Conservation (phyloP, 169 alveolate genomes). For the Plasmodium coatneyi region DNA sequence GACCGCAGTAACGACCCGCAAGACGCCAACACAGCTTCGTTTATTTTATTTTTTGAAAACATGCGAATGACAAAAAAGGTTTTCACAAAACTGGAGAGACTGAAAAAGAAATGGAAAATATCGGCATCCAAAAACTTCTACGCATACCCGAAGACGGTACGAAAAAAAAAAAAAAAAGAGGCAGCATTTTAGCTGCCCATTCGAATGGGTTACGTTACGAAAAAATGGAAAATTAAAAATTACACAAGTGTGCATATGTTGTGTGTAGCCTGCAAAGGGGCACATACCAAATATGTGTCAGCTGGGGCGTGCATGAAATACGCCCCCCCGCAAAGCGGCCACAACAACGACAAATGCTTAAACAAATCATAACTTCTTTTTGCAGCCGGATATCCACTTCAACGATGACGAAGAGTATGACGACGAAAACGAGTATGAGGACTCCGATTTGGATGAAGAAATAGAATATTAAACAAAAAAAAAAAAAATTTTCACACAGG, state of each 20-base stretch:
- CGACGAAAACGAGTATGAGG: constrained; percentile 81
- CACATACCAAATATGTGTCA: background rate
- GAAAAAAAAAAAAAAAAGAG: background rate
- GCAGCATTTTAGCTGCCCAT: background rate
- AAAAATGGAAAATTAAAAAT: background rate
- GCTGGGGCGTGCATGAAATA: background rate
- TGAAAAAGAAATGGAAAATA: constrained; percentile 85
- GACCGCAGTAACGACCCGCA: background rate
- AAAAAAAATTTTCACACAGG: background rate
- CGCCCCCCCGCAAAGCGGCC: background rate
- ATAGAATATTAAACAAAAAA: constrained; percentile 78
- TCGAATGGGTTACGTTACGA: background rate
- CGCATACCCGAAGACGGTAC: constrained; percentile 85
- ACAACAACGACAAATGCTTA: background rate
- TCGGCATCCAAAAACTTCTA: constrained; percentile 79
- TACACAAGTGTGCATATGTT: background rate
- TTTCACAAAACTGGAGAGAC: constrained; percentile 81
- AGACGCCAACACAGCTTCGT: constrained; percentile 77
- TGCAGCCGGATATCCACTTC: constrained; percentile 86
- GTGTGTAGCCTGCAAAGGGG: no score
- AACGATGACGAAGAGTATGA: constrained; percentile 79
- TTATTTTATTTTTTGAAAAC: constrained; percentile 84
- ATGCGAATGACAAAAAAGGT: constrained; percentile 86
- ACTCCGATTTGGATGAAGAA: constrained; percentile 85
- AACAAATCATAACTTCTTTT: constrained; percentile 2